These are phyloP conservation scores for Phytophthora tentaculata DNA, from an alignment of 352 stramenopile species.

Conservation along the genomic window DNA sequence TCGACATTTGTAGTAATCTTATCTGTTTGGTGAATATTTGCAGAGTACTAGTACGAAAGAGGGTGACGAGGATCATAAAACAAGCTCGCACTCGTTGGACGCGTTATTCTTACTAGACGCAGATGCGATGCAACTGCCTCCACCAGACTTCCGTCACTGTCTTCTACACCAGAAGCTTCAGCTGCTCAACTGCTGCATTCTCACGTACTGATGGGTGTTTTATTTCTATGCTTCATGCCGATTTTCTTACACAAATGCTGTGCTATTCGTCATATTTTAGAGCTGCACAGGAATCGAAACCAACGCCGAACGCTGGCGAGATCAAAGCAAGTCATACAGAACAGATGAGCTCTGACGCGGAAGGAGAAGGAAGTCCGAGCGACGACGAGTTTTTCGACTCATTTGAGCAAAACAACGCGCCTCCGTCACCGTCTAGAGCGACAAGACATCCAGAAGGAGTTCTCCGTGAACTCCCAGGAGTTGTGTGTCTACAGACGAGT, in stretches of 20 bases:
- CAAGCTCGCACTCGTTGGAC: conserved; percentile 47
- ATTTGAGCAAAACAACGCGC: conserved; percentile 54
- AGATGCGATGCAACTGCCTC: conserved; percentile 52
- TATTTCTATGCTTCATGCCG: neutral
- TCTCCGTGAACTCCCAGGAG: conserved; percentile 35
- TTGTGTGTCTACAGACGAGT: conserved; percentile 54
- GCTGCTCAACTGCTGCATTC: conserved; percentile 81
- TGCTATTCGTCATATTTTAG: conserved; percentile 13
- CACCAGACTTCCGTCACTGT: conserved; percentile 75
- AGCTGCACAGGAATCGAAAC: conserved; percentile 36
- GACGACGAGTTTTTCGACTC: conserved; percentile 90
- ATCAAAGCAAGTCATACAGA: conserved; percentile 5
- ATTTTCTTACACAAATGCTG: neutral
- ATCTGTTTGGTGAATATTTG: too few relatives aligned
- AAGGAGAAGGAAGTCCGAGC: conserved; percentile 42
- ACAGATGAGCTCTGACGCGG: neutral
- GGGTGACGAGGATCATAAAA: conserved; percentile 31
- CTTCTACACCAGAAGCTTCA: conserved; percentile 85
- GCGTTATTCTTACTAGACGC: conserved; percentile 63
- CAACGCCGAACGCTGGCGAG: conserved; percentile 12
- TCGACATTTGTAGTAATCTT: too few relatives aligned
- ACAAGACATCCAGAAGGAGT: conserved; percentile 38
- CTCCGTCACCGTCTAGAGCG: conserved; percentile 16
- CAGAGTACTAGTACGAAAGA: conserved; percentile 46
- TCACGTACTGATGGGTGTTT: conserved; percentile 39